These are phyloP conservation scores for Paradendryphiella salina DNA, from an alignment of 2,329 filamentous ascomycete genomes.

Conservation along the genomic window DNA sequence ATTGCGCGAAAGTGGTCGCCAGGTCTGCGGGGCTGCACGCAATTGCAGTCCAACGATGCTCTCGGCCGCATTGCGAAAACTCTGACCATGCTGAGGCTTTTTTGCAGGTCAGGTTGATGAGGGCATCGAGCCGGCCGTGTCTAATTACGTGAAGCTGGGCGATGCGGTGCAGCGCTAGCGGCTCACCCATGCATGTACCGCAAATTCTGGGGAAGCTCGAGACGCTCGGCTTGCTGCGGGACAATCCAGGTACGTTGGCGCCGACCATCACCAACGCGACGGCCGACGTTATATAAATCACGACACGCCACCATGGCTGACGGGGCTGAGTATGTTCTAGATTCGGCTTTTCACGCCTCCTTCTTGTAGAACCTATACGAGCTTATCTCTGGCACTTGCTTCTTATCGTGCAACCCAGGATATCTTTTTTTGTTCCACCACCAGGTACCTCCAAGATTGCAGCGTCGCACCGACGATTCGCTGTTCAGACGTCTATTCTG, in stretches of 20 bases:
- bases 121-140: slow-evolving; percentile 7
- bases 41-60: slow-evolving; percentile 4
- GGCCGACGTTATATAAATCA: slow-evolving; percentile 1
- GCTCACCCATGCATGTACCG: slow-evolving; percentile 6
- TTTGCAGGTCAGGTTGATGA: slow-evolving; percentile 22
- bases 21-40: slow-evolving; percentile 11
- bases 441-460: slow-evolving; percentile 18
- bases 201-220: slow-evolving; percentile 17
- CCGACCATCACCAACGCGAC: slow-evolving; percentile 2
- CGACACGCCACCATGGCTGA: not conserved
- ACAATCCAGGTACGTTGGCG: slow-evolving; percentile 20
- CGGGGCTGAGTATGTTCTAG: not conserved
- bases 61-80: slow-evolving; percentile 23
- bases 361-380: not conserved
- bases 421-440: slow-evolving; percentile 11
- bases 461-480: slow-evolving; percentile 18
- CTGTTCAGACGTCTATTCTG: not conserved
- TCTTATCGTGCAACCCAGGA: too few species aligned
- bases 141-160: slow-evolving; percentile 33
- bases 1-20: slow-evolving; percentile 22
- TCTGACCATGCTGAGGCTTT: slow-evolving; percentile 26
- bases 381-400: too few species aligned
- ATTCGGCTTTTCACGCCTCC: too few species aligned
- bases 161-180: slow-evolving; percentile 23
- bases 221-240: slow-evolving; percentile 18